Percentiles rank a stretch among this genome's conserved stretches.
Evolutionary conservation across 176 grass and related monocot species (phyloP).

Genomic region (Dendrocalamus sinicus): DNA sequence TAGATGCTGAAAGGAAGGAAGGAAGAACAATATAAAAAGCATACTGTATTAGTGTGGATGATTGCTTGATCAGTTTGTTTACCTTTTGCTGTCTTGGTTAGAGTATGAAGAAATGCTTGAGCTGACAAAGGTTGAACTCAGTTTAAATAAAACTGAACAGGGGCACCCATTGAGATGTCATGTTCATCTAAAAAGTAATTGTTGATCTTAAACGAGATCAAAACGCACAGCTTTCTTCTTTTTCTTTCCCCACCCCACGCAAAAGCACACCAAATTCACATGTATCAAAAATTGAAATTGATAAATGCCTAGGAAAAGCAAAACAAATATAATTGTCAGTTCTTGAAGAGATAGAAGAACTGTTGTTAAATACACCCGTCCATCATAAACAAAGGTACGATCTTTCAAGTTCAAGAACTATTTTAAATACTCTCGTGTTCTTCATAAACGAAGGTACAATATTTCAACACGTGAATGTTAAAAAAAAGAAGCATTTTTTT

Average conservation of each 20-base stretch:
- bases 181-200: background rate
- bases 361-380: no score
- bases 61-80: no score
- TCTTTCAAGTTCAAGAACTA: background rate
- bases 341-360: background rate
- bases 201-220: slow-evolving; percentile 13
- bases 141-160: no score
- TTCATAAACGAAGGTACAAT: background rate
- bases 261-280: slow-evolving; percentile 13
- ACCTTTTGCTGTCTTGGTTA: no score
- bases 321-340: slow-evolving; percentile 24
- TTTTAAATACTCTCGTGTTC: background rate
- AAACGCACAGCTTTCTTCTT: background rate
- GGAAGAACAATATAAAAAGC: no score
- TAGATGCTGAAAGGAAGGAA: no score
- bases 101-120: no score
- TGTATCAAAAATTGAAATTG: slow-evolving; percentile 18
- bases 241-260: background rate
- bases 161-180: no score
- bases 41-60: no score
- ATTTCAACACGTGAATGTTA: background rate
- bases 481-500: background rate
- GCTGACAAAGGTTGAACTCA: no score
- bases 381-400: no score
- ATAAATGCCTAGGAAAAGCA: background rate